These are phyloP conservation scores for Ustilago trichophora DNA, from an alignment of 1,284 basidiomycete species.

Conservation along the genomic window DNA sequence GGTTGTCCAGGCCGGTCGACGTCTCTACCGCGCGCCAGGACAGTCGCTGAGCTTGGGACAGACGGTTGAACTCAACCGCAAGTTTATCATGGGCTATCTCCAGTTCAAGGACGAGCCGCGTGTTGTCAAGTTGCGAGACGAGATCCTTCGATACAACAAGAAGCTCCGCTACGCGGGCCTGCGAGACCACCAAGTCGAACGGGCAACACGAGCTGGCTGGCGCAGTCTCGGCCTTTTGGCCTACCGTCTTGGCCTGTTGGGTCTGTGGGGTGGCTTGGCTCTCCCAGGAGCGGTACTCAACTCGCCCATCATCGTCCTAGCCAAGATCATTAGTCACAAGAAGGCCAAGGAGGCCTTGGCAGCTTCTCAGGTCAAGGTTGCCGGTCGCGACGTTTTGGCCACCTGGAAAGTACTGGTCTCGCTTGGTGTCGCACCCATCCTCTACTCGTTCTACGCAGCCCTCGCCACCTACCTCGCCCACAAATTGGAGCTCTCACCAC, in stretches of 20 bases:
- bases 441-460: conserved; percentile 73
- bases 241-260: conserved; percentile 83
- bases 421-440: conserved; percentile 84
- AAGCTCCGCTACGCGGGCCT: conserved; percentile 90
- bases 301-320: conserved; percentile 91
- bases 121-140: conserved; percentile 80
- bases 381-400: conserved; percentile 91
- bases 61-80: conserved; percentile 94
- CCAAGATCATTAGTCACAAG: conserved; percentile 84
- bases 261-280: conserved; percentile 85
- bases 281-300: conserved; percentile 95
- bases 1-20: conserved; percentile 94
- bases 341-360: conserved; percentile 98
- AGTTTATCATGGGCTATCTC: conserved; percentile 89
- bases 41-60: conserved; percentile 93
- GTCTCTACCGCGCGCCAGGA: conserved; percentile 93
- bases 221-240: conserved; percentile 85
- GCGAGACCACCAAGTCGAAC: conserved; percentile 93
- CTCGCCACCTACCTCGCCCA: conserved; percentile 81
- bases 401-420: conserved; percentile 99
- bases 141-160: conserved; percentile 94
- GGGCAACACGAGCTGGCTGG: conserved; percentile 75
- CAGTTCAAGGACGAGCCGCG: conserved; percentile 94
- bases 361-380: conserved; percentile 93
- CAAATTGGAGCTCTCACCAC: conserved; percentile 66